Percentiles rank a stretch among this genome's conserved stretches.
phyloP scores from a whole-genome alignment of 306 rosid genomes.

The Cyamopsis tetragonoloba region DNA sequence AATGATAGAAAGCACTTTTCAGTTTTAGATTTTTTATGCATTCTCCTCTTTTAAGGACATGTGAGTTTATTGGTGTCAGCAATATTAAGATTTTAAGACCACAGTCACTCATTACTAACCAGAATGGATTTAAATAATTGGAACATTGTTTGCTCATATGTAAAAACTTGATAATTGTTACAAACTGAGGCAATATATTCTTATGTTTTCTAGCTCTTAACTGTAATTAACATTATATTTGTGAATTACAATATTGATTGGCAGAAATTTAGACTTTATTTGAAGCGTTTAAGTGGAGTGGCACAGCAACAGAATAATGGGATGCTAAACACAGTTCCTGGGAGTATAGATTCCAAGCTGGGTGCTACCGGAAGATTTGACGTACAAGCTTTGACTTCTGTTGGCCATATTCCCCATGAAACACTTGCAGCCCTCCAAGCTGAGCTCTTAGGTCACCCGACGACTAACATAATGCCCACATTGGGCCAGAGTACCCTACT shows the following conservation, averaged over 20 bases:
- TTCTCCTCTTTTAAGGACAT: neutral
- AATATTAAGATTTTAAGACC: neutral
- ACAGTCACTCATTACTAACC: neutral
- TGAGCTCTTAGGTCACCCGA: conserved; percentile 55
- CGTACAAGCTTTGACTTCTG: conserved; percentile 61
- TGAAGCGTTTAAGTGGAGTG: conserved; percentile 46
- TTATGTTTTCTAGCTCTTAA: neutral
- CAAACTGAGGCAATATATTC: neutral
- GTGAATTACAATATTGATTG: neutral
- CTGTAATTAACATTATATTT: neutral
- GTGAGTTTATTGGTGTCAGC: neutral
- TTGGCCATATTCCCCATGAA: conserved; percentile 66
- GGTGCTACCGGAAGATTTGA: conserved; percentile 34
- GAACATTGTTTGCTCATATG: neutral
- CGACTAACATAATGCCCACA: conserved; percentile 28
- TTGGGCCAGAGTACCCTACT: conserved; percentile 50
- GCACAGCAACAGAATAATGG: conserved; percentile 63
- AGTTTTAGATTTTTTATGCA: neutral
- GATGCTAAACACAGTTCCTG: conserved; percentile 47
- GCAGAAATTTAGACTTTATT: conserved; percentile 36
- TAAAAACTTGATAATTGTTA: neutral
- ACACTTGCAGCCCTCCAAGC: conserved; percentile 76
- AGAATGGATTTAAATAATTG: neutral
- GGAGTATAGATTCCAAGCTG: conserved; percentile 50
- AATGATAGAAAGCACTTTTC: neutral